Conservation (phyloP, 2,329 filamentous ascomycete genomes). For the Aureobasidium sp. region DNA sequence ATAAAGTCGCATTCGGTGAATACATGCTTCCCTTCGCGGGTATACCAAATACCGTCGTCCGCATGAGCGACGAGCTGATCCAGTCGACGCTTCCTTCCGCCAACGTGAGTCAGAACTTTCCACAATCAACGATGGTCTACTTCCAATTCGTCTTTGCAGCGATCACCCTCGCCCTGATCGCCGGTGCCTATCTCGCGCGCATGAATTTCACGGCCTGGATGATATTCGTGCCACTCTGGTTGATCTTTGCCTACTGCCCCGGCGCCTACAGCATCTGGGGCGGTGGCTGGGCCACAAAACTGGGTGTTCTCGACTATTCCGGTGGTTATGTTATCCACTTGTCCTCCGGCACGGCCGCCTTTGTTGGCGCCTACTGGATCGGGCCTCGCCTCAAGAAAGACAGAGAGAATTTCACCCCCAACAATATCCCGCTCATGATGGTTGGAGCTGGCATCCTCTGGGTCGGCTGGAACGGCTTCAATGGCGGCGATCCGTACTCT, state of each 20-base stretch:
- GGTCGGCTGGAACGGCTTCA: constrained; percentile 48
- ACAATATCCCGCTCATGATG: constrained; percentile 39
- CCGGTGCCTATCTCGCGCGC: constrained; percentile 38
- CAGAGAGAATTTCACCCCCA: constrained; percentile 38
- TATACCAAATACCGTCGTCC: constrained; percentile 37
- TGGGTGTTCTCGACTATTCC: constrained; percentile 44
- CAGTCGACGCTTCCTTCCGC: constrained; percentile 38
- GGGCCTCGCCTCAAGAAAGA: constrained; percentile 39
- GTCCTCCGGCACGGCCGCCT: constrained; percentile 44
- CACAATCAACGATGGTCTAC: constrained; percentile 43
- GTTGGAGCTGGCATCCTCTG: constrained; percentile 43
- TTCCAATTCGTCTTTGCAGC: constrained; percentile 48
- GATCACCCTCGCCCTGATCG: constrained; percentile 41
- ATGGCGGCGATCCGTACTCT: constrained; percentile 45
- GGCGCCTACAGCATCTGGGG: constrained; percentile 40
- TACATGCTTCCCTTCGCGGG: constrained; percentile 45
- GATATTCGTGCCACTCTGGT: constrained; percentile 44
- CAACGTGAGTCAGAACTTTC: constrained; percentile 33
- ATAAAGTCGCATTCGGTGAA: constrained; percentile 41
- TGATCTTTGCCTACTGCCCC: constrained; percentile 39
- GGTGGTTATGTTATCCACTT: constrained; percentile 47
- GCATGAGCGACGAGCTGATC: constrained; percentile 35
- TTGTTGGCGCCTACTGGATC: constrained; percentile 40
- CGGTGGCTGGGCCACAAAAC: constrained; percentile 37
- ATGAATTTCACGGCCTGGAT: constrained; percentile 47